phyloP scores from a whole-genome alignment of 768 basidiomycete genomes.

The Serendipita sp. region DNA sequence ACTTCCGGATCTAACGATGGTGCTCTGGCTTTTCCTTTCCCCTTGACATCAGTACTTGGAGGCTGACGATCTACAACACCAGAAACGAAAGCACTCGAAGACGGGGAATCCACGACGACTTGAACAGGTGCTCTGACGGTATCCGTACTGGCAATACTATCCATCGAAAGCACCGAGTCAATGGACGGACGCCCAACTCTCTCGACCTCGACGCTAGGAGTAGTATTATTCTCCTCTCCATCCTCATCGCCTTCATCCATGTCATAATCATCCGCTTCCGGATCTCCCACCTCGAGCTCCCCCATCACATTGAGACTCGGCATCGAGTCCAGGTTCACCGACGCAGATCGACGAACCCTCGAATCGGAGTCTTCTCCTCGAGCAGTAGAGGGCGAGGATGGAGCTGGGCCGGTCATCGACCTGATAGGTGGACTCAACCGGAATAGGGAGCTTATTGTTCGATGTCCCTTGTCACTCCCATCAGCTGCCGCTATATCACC shows the following conservation, averaged over 20 bases:
- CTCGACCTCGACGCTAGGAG: not conserved
- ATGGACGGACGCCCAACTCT: not conserved
- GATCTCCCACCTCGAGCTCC: slow-evolving; percentile 24
- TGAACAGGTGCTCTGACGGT: not conserved
- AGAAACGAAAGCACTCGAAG: not conserved
- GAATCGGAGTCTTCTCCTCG: not conserved
- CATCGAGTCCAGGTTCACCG: not conserved
- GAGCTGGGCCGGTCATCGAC: slow-evolving; percentile 19
- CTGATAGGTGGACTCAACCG: slow-evolving; percentile 19
- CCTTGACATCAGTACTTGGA: not conserved
- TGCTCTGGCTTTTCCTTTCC: not conserved
- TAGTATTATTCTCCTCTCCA: slow-evolving; percentile 18
- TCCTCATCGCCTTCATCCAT: slow-evolving; percentile 24
- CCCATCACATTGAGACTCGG: slow-evolving; percentile 18
- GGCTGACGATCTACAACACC: not conserved
- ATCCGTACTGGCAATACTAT: not conserved
- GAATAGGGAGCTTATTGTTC: slow-evolving; percentile 13
- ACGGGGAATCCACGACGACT: not conserved
- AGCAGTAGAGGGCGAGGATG: not conserved
- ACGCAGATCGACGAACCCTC: not conserved
- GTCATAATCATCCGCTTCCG: slow-evolving; percentile 23
- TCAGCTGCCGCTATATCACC: no score
- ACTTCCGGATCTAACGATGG: not conserved
- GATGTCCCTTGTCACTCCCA: slow-evolving; percentile 18
- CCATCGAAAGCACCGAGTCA: not conserved